Percentiles rank a stretch among this genome's conserved stretches.
These are phyloP conservation scores for Paramecium primaurelia DNA, from an alignment of 73 alveolate species.

Conservation along the genomic window DNA sequence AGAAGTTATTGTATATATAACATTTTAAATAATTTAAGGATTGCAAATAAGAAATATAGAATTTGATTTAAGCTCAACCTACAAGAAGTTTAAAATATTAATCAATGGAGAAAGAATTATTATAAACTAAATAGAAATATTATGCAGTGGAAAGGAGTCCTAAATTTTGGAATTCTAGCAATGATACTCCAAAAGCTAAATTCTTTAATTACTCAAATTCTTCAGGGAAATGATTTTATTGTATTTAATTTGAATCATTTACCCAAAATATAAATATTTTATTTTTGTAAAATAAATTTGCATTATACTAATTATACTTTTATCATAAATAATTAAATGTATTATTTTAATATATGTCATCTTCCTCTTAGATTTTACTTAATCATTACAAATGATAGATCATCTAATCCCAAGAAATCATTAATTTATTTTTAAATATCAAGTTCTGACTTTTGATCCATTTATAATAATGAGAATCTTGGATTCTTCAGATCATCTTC, in stretches of 20 bases:
- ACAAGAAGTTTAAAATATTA: neutral
- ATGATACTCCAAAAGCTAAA: slow-evolving; percentile 19
- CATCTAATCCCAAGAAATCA: neutral
- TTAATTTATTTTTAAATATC: neutral
- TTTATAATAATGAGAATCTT: neutral
- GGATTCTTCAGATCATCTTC: neutral
- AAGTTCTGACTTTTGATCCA: neutral
- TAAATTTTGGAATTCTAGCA: neutral
- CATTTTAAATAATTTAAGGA: neutral
- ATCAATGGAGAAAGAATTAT: slow-evolving; percentile 21
- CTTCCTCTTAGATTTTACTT: neutral
- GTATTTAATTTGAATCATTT: neutral
- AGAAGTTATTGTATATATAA: neutral
- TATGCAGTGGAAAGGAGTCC: slow-evolving; percentile 14
- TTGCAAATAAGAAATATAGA: slow-evolving; percentile 12
- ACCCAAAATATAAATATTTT: neutral
- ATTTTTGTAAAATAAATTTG: neutral
- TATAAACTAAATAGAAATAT: neutral
- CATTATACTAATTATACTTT: neutral
- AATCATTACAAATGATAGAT: neutral
- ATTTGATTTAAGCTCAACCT: neutral
- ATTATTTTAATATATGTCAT: neutral
- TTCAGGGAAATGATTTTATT: neutral
- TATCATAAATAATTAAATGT: neutral
- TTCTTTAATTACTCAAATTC: slow-evolving; percentile 2